These are phyloP conservation scores for Phytophthora litchii DNA, from an alignment of 352 stramenopile species.

Conservation along the genomic window DNA sequence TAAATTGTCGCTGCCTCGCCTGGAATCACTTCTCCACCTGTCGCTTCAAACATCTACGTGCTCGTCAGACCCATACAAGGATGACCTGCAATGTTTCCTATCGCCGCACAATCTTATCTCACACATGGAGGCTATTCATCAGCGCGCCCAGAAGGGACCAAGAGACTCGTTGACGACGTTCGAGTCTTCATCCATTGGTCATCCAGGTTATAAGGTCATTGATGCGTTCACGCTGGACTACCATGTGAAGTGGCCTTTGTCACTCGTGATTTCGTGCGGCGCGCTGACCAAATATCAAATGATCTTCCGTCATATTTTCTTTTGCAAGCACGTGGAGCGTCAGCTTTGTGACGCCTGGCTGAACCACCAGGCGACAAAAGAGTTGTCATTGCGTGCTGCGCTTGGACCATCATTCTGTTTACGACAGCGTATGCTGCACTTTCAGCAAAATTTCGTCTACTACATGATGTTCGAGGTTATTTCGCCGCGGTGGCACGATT, in stretches of 20 bases:
- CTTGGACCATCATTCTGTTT: conserved; percentile 95
- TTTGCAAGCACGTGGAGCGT: conserved; percentile 98
- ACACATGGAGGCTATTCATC: conserved; percentile 93
- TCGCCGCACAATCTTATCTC: conserved; percentile 90
- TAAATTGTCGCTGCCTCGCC: conserved; percentile 86
- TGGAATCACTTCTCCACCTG: conserved; percentile 95
- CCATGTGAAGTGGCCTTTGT: conserved; percentile 96
- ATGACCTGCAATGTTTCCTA: conserved; percentile 90
- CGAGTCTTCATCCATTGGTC: conserved; percentile 66
- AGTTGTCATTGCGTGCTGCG: conserved; percentile 84
- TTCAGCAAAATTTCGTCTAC: conserved; percentile 98
- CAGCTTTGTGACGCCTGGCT: conserved; percentile 95
- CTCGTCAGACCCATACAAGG: conserved; percentile 87
- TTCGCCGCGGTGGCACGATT: conserved; percentile 91
- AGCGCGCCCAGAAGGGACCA: conserved; percentile 68
- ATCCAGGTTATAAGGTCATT: conserved; percentile 91
- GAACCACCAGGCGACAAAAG: conserved; percentile 95
- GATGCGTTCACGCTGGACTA: conserved; percentile 97
- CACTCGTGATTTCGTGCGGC: conserved; percentile 95
- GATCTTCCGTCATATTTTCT: conserved; percentile 99
- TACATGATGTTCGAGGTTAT: conserved; percentile 99
- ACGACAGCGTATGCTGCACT: conserved; percentile 99
- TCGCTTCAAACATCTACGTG: conserved; percentile 94
- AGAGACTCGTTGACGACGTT: conserved; percentile 79
- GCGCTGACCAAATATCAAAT: conserved; percentile 98